Evolutionary conservation across 768 basidiomycete species (phyloP).

Genomic region (Neoboletus magnificus): DNA sequence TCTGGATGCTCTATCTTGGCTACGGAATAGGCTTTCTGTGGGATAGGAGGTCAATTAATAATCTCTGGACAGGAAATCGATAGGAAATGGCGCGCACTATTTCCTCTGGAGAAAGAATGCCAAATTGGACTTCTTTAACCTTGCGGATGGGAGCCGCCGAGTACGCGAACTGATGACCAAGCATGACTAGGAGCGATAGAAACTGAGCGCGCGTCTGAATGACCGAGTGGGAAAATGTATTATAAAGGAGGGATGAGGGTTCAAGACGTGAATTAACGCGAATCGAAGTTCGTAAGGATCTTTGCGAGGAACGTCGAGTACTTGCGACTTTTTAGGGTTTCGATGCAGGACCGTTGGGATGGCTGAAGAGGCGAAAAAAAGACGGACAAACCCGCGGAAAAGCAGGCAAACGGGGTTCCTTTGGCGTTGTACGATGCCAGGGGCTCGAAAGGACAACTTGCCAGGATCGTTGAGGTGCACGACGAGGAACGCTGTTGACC

Average conservation of each 20-base stretch:
- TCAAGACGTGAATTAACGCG: conserved; percentile 28
- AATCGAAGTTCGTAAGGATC: conserved; percentile 12
- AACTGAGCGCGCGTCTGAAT: conserved; percentile 17
- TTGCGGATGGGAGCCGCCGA: conserved; percentile 93
- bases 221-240: neutral
- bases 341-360: neutral
- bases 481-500: conserved; percentile 17
- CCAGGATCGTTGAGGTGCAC: conserved; percentile 3
- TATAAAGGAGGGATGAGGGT: conserved; percentile 1
- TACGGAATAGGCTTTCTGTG: conserved; percentile 96
- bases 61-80: neutral
- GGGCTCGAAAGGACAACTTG: neutral
- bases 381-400: conserved; percentile 11
- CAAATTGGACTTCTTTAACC: conserved; percentile 97
- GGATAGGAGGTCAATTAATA: conserved; percentile 16
- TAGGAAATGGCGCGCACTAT: conserved; percentile 53
- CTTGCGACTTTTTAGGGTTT: conserved; percentile 22
- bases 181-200: conserved; percentile 45
- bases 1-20: conserved; percentile 98
- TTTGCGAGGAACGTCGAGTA: conserved; percentile 5
- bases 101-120: conserved; percentile 97
- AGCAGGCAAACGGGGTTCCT: conserved; percentile 4
- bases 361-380: conserved; percentile 15
- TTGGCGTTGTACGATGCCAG: neutral
- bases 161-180: conserved; percentile 87